phyloP scores from a whole-genome alignment of 345 rosid genomes.

The Mangifera indica region DNA sequence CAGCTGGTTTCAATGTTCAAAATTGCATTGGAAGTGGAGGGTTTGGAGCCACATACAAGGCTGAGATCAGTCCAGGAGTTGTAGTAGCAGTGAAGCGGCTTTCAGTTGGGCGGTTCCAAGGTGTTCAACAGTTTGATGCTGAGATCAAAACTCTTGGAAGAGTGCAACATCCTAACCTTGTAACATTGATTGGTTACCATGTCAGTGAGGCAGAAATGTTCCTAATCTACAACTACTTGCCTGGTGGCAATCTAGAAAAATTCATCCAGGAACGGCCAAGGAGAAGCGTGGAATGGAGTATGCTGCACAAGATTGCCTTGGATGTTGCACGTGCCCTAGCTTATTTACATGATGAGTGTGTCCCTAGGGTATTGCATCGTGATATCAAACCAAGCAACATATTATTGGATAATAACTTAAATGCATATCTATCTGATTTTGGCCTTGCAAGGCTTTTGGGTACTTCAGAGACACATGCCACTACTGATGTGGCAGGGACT shows the following conservation, averaged over 20 bases:
- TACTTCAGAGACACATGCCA: slow-evolving; percentile 56
- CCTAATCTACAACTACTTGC: slow-evolving; percentile 51
- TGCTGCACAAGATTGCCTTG: slow-evolving; percentile 54
- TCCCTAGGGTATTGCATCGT: slow-evolving; percentile 50
- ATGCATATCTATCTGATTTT: slow-evolving; percentile 56
- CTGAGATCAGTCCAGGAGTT: slow-evolving; percentile 44
- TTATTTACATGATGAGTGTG: slow-evolving; percentile 49
- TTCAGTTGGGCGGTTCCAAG: slow-evolving; percentile 53
- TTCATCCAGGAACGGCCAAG: slow-evolving; percentile 48
- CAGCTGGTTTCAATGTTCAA: slow-evolving; percentile 45
- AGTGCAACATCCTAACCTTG: slow-evolving; percentile 51
- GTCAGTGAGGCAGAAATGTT: slow-evolving; percentile 53
- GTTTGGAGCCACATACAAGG: slow-evolving; percentile 56
- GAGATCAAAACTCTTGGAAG: slow-evolving; percentile 54
- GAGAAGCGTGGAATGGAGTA: slow-evolving; percentile 40
- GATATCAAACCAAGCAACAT: slow-evolving; percentile 60
- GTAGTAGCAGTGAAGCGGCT: slow-evolving; percentile 55
- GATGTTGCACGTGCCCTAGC: slow-evolving; percentile 57
- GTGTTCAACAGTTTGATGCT: slow-evolving; percentile 52
- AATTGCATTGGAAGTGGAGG: slow-evolving; percentile 58
- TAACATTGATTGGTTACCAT: slow-evolving; percentile 51
- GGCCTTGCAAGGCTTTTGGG: slow-evolving; percentile 56
- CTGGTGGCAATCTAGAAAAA: slow-evolving; percentile 53
- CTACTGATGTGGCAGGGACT: slow-evolving; percentile 58
- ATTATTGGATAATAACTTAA: slow-evolving; percentile 41